Conservation (phyloP, 768 basidiomycete genomes). For the Dacryopinax spathularia region DNA sequence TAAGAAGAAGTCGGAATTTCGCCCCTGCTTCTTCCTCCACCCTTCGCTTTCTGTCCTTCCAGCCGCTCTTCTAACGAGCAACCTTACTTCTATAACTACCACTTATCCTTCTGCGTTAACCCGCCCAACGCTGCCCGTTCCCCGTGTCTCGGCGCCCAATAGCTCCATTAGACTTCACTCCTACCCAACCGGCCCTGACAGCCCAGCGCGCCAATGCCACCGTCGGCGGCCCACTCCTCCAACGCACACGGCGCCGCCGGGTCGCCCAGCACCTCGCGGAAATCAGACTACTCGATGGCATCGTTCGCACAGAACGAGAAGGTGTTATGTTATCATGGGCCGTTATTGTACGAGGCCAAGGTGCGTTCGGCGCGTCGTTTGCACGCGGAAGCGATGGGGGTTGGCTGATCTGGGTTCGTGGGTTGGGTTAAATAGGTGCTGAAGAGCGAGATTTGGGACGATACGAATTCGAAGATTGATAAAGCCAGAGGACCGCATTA, state of each 20-base stretch:
- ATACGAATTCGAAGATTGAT: slow-evolving; percentile 38
- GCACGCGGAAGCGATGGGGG: neutral
- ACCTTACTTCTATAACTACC: no score
- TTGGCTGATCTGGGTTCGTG: slow-evolving; percentile 6
- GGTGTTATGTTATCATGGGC: slow-evolving; percentile 88
- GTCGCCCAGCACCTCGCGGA: slow-evolving; percentile 1
- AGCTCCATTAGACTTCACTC: neutral
- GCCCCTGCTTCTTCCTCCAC: neutral
- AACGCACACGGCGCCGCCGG: neutral
- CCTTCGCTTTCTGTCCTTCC: neutral
- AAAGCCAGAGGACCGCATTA: slow-evolving; percentile 53
- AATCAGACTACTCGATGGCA: neutral
- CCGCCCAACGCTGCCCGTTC: neutral
- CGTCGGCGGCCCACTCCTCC: neutral
- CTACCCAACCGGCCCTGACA: neutral
- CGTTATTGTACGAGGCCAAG: slow-evolving; percentile 91
- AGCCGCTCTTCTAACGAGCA: neutral
- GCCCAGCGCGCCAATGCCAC: neutral
- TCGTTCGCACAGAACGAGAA: slow-evolving; percentile 50
- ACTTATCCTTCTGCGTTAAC: neutral
- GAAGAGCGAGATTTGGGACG: slow-evolving; percentile 48
- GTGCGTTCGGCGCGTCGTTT: slow-evolving; percentile 16
- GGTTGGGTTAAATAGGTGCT: slow-evolving; percentile 51
- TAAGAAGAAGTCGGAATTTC: neutral
- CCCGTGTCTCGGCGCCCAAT: neutral